Conservation (phyloP, 192 early-diverging fungal species). For the Coemansia javaensis region DNA sequence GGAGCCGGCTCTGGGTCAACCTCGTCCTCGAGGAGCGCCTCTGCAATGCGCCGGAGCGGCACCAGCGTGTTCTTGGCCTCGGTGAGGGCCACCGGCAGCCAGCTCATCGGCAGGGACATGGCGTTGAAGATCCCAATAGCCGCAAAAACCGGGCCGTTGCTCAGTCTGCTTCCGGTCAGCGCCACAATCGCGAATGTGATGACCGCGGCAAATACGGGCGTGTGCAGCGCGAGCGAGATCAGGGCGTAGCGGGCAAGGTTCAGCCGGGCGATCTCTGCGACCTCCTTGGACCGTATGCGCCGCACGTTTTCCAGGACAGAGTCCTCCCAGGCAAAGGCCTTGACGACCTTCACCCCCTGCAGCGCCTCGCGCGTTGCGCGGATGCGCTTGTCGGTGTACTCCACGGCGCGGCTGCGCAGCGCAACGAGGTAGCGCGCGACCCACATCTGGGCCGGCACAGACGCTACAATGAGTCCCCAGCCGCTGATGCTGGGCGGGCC, state of each 20-base stretch:
- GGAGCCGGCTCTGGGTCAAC: conserved; percentile 1
- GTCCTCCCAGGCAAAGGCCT: conserved; percentile 62
- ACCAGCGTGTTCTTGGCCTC: conserved; percentile 38
- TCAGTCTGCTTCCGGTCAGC: conserved; percentile 21
- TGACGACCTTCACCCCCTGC: conserved; percentile 64
- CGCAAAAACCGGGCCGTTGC: conserved; percentile 37
- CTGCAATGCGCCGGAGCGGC: conserved; percentile 29
- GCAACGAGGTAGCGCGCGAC: conserved; percentile 22
- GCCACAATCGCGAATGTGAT: conserved; percentile 30
- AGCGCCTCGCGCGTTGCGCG: conserved; percentile 45
- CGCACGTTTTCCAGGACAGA: conserved; percentile 25
- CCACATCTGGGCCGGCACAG: conserved; percentile 49
- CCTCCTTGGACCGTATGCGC: conserved; percentile 28
- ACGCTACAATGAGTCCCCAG: conserved; percentile 26
- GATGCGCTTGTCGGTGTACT: conserved; percentile 46
- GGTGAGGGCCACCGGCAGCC: conserved; percentile 37
- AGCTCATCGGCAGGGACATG: conserved; percentile 38
- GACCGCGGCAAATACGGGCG: conserved; percentile 39
- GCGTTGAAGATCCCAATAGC: conserved; percentile 47
- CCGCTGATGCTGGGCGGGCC: conserved; percentile 32
- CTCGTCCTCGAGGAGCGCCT: conserved; percentile 35
- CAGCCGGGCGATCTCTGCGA: conserved; percentile 24
- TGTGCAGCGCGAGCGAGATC: conserved; percentile 35
- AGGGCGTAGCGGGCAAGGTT: conserved; percentile 35
- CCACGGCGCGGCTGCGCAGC: conserved; percentile 19